These are phyloP conservation scores for Podaxis sp. DNA, from an alignment of 768 basidiomycete species.

Conservation along the genomic window DNA sequence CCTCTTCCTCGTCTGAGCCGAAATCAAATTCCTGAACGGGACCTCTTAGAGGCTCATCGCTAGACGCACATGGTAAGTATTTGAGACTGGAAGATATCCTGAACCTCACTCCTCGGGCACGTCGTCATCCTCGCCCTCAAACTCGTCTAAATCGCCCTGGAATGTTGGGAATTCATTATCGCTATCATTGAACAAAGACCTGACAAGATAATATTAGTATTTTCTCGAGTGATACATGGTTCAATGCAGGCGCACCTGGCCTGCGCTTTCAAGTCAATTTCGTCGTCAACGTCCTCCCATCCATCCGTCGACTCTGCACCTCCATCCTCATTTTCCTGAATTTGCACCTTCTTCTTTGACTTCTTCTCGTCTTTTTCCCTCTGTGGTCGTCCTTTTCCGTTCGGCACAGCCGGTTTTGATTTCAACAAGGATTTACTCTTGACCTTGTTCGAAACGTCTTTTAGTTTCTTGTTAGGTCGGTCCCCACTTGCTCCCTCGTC, in stretches of 20 bases:
- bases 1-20: conserved; percentile 60
- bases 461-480: conserved; percentile 48
- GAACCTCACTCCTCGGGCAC: conserved; percentile 32
- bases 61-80: conserved; percentile 23
- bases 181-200: conserved; percentile 47
- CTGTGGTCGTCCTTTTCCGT: conserved; percentile 17
- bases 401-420: conserved; percentile 19
- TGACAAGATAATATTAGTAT: conserved; percentile 22
- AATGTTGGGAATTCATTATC: conserved; percentile 36
- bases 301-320: conserved; percentile 40
- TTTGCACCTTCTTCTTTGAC: conserved; percentile 12
- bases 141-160: conserved; percentile 49
- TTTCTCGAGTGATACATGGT: neutral
- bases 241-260: conserved; percentile 35
- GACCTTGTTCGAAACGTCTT: conserved; percentile 40
- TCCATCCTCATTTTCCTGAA: conserved; percentile 21
- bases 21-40: conserved; percentile 63
- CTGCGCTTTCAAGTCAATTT: conserved; percentile 40
- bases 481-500: conserved; percentile 33
- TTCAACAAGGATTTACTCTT: conserved; percentile 28
- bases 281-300: conserved; percentile 65
- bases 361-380: conserved; percentile 16
- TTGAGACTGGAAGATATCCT: neutral
- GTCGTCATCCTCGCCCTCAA: conserved; percentile 45
- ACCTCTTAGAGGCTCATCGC: conserved; percentile 51